Conservation (phyloP, 1,284 basidiomycete genomes). For the Ganoderma lingzhi region DNA sequence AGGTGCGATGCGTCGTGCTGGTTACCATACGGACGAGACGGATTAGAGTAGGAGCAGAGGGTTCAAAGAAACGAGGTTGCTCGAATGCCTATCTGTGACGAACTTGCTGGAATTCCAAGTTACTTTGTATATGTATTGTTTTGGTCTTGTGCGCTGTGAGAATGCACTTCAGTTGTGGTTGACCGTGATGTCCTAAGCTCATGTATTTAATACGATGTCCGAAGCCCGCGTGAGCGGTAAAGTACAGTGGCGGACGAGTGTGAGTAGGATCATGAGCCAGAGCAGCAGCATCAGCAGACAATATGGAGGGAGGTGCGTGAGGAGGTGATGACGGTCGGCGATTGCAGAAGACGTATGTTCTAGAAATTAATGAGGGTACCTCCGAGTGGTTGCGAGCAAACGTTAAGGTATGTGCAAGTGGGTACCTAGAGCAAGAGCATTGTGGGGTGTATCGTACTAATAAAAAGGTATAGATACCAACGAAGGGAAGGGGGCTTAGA, state of each 20-base stretch:
- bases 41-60: constrained; percentile 27
- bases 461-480: constrained; percentile 40
- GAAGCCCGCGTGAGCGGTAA: constrained; percentile 18
- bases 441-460: constrained; percentile 33
- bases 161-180: constrained; percentile 10
- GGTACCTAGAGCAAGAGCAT: constrained; percentile 6
- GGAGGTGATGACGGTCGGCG: background rate
- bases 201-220: constrained; percentile 11
- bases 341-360: constrained; percentile 11
- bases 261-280: constrained; percentile 22
- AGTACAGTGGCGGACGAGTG: constrained; percentile 19
- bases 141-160: constrained; percentile 5
- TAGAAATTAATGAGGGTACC: constrained; percentile 23
- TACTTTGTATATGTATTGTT: constrained; percentile 16
- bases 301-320: constrained; percentile 12
- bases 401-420: constrained; percentile 17
- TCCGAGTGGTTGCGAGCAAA: constrained; percentile 5
- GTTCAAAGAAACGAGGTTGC: constrained; percentile 5
- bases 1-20: constrained; percentile 91
- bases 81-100: background rate
- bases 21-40: constrained; percentile 83
- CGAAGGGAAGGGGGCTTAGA: constrained; percentile 18
- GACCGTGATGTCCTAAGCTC: constrained; percentile 9
- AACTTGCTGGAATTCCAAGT: constrained; percentile 12
- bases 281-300: constrained; percentile 14